Percentiles rank a stretch among this genome's conserved stretches.
These are phyloP conservation scores for Wickerhamiella hasegawae DNA, from an alignment of 805 yeast genomes.

Conservation along the genomic window DNA sequence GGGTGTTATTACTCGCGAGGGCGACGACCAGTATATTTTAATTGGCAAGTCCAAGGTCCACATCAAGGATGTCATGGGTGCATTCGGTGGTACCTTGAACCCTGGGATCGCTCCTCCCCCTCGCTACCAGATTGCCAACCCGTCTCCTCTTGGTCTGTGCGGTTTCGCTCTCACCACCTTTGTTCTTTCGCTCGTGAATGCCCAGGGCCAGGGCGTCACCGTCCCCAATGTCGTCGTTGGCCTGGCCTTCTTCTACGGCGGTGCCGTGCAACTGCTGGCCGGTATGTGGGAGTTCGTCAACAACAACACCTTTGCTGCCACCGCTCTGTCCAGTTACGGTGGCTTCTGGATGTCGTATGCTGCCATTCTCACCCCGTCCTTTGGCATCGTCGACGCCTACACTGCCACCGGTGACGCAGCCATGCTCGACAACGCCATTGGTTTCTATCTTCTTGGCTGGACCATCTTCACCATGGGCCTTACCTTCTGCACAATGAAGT, in stretches of 20 bases:
- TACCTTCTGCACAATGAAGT: constrained; percentile 38
- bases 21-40: constrained; percentile 42
- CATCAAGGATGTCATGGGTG: constrained; percentile 26
- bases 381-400: constrained; percentile 44
- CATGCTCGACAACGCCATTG: constrained; percentile 31
- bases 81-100: constrained; percentile 61
- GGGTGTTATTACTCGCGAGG: background rate
- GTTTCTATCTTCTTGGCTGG: constrained; percentile 50
- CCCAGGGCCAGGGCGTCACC: constrained; percentile 36
- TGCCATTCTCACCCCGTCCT: constrained; percentile 41
- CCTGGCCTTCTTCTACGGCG: constrained; percentile 47
- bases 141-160: constrained; percentile 47
- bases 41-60: constrained; percentile 60
- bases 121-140: constrained; percentile 43
- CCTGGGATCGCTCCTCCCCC: constrained; percentile 53
- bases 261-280: constrained; percentile 40
- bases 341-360: constrained; percentile 57
- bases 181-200: constrained; percentile 39
- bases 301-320: constrained; percentile 54
- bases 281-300: constrained; percentile 52
- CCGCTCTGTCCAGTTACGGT: constrained; percentile 47
- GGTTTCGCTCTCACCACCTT: constrained; percentile 52
- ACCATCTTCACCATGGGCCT: constrained; percentile 41
- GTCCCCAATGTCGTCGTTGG: constrained; percentile 41
- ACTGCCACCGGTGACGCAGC: constrained; percentile 20